These are phyloP conservation scores for Suaeda aralocaspica DNA, from an alignment of 148 eudicot genomes.

Conservation along the genomic window DNA sequence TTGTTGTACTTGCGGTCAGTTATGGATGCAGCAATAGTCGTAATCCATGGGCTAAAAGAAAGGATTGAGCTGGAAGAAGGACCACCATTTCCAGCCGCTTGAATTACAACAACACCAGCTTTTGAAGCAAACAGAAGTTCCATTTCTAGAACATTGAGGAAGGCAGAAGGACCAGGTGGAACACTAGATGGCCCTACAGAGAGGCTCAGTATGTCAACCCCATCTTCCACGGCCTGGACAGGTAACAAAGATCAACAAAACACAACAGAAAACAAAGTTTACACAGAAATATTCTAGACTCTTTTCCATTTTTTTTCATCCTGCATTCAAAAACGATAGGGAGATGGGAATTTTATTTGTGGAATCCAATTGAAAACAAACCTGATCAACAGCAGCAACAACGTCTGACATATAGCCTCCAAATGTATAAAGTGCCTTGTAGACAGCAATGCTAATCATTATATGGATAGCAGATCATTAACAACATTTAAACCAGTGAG, in stretches of 20 bases:
- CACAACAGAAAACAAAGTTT: not conserved
- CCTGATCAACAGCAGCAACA: slow-evolving; percentile 78
- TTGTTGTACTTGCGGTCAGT: slow-evolving; percentile 55
- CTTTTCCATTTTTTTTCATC: not conserved
- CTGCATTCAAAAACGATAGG: not conserved
- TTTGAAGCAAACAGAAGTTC: slow-evolving; percentile 55
- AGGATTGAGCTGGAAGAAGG: slow-evolving; percentile 59
- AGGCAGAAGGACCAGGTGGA: slow-evolving; percentile 58
- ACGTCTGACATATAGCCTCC: slow-evolving; percentile 78
- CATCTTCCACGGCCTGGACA: slow-evolving; percentile 59
- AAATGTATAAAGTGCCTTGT: slow-evolving; percentile 61
- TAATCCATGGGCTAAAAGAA: slow-evolving; percentile 74
- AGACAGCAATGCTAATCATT: slow-evolving; percentile 54
- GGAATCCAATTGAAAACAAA: slow-evolving; percentile 13
- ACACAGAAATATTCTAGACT: not conserved
- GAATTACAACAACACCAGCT: slow-evolving; percentile 65
- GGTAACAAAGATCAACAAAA: slow-evolving; percentile 9
- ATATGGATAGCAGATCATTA: not conserved
- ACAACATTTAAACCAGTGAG: not conserved
- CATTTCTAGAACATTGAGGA: slow-evolving; percentile 54
- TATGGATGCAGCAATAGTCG: slow-evolving; percentile 56
- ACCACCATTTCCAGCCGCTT: slow-evolving; percentile 69
- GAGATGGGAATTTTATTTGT: not conserved
- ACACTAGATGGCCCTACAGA: slow-evolving; percentile 63
- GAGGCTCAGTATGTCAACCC: slow-evolving; percentile 62